Conservation (phyloP, 192 early-diverging fungal species). For the Anaeromyces robustus region DNA sequence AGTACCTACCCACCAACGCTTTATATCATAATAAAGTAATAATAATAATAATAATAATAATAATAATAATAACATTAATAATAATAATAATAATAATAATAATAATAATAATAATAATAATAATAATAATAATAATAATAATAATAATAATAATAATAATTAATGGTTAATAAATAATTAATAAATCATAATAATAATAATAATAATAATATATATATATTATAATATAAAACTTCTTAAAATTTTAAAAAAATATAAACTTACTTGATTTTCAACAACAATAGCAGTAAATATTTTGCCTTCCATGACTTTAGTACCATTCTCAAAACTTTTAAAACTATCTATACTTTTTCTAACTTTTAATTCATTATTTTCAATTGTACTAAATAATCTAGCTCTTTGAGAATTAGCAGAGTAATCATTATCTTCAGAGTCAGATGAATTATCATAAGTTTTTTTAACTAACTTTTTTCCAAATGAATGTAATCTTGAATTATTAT, state of each 20-base stretch:
- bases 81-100: too few relatives aligned
- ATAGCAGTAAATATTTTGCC: neutral
- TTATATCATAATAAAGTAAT: neutral
- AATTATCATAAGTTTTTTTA: neutral
- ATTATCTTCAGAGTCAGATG: neutral
- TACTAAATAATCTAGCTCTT: neutral
- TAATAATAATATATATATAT: too few relatives aligned
- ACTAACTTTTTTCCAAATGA: neutral
- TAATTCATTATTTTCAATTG: neutral
- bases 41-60: too few relatives aligned
- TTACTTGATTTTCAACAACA: neutral
- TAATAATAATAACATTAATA: too few relatives aligned
- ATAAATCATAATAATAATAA: too few relatives aligned
- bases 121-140: too few relatives aligned
- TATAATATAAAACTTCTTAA: too few relatives aligned
- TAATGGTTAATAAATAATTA: too few relatives aligned
- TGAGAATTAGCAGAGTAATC: neutral
- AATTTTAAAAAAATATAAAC: neutral
- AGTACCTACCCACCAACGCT: neutral
- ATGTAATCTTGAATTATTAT: neutral
- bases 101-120: too few relatives aligned
- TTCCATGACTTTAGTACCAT: neutral
- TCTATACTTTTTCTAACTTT: neutral
- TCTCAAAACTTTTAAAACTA: neutral
- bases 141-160: too few relatives aligned